phyloP scores from a whole-genome alignment of 345 rosid species.

The Diplotaxis tenuifolia region DNA sequence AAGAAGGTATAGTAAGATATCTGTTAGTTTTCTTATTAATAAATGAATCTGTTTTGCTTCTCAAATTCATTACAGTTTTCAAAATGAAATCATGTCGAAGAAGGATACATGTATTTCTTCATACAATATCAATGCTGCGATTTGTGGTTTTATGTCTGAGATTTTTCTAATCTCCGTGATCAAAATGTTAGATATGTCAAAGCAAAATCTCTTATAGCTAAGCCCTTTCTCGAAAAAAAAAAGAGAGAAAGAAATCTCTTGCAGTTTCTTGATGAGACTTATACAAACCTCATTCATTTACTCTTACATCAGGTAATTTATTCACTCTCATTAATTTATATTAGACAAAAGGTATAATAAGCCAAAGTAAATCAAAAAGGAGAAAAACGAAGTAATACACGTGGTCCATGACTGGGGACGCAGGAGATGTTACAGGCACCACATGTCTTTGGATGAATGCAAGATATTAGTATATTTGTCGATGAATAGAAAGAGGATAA shows the following conservation, averaged over 20 bases:
- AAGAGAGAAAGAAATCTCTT: no score
- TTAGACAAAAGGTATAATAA: neutral
- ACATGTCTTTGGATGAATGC: slow-evolving; percentile 1
- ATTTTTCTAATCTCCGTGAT: neutral
- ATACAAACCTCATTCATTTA: neutral
- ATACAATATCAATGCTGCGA: neutral
- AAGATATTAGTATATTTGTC: neutral
- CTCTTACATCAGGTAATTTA: neutral
- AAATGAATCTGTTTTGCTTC: neutral
- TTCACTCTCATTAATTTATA: neutral
- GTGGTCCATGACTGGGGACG: neutral
- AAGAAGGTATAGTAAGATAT: neutral
- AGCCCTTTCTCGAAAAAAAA: no score
- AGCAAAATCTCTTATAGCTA: neutral
- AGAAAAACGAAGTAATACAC: neutral
- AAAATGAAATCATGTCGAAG: neutral
- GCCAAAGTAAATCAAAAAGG: neutral
- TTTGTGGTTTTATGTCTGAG: neutral
- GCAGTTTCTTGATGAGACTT: neutral
- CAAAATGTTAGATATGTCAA: slow-evolving; percentile 2
- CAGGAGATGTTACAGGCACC: neutral
- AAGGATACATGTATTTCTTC: neutral
- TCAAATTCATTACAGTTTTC: neutral
- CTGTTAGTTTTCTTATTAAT: neutral
- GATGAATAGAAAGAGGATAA: neutral